These are phyloP conservation scores for Fusarium xylarioides DNA, from an alignment of 2,329 filamentous ascomycete species.

Conservation along the genomic window DNA sequence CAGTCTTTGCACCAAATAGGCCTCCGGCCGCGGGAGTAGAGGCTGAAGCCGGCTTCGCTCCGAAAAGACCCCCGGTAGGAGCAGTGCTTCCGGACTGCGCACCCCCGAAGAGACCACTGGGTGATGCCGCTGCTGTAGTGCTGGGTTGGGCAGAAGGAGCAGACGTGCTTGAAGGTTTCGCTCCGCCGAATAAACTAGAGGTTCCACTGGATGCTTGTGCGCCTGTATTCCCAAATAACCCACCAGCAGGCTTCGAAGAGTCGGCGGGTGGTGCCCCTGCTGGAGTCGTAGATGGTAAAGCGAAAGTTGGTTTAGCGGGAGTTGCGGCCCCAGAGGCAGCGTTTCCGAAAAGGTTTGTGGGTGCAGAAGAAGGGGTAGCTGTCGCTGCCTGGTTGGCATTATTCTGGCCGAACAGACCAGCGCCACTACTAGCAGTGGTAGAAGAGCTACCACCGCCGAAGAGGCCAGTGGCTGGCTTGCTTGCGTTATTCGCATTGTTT, in stretches of 20 bases:
- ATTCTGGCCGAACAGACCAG: slow-evolving; percentile 42
- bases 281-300: slow-evolving; percentile 63
- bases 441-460: slow-evolving; percentile 44
- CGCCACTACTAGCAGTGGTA: slow-evolving; percentile 26
- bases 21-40: slow-evolving; percentile 38
- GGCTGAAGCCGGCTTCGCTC: slow-evolving; percentile 43
- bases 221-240: slow-evolving; percentile 37
- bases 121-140: slow-evolving; percentile 30
- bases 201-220: slow-evolving; percentile 35
- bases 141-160: slow-evolving; percentile 25
- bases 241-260: slow-evolving; percentile 41
- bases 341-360: slow-evolving; percentile 46
- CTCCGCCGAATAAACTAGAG: slow-evolving; percentile 44
- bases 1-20: slow-evolving; percentile 37
- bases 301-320: slow-evolving; percentile 57
- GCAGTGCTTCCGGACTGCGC: slow-evolving; percentile 45
- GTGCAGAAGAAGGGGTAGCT: slow-evolving; percentile 40
- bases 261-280: slow-evolving; percentile 62
- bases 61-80: slow-evolving; percentile 47
- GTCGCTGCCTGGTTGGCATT: slow-evolving; percentile 35
- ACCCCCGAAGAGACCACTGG: slow-evolving; percentile 47
- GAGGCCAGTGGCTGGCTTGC: slow-evolving; percentile 34
- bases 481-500: slow-evolving; percentile 29
- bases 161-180: slow-evolving; percentile 41
- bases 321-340: slow-evolving; percentile 46